Evolutionary conservation across 1,139 yeast genomes (phyloP).

Genomic region (Yamadazyma diddensiae): DNA sequence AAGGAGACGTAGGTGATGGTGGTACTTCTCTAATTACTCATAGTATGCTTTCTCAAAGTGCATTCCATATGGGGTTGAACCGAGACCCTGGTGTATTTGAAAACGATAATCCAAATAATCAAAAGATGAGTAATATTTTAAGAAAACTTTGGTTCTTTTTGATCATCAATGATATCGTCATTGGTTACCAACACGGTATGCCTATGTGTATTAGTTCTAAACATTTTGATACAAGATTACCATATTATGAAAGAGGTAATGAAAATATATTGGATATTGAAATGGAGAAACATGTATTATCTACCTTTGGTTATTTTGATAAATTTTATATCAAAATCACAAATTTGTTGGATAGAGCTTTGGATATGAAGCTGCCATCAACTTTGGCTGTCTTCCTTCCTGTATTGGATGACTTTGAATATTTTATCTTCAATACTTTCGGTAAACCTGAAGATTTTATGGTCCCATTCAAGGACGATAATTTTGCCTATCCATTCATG

Average conservation of each 20-base stretch:
- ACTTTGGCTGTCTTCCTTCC: conserved; percentile 22
- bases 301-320: conserved; percentile 24
- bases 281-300: conserved; percentile 23
- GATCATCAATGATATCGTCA: conserved; percentile 20
- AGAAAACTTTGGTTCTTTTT: conserved; percentile 39
- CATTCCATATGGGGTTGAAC: conserved; percentile 44
- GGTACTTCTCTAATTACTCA: conserved; percentile 38
- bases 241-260: conserved; percentile 16
- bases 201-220: conserved; percentile 18
- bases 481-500: conserved; percentile 24
- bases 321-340: conserved; percentile 20
- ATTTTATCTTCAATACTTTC: conserved; percentile 18
- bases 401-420: conserved; percentile 29
- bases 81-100: conserved; percentile 40
- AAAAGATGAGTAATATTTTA: conserved; percentile 27
- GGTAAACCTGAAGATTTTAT: conserved; percentile 24
- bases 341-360: conserved; percentile 21
- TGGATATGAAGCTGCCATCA: conserved; percentile 20
- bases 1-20: conserved; percentile 50
- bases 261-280: conserved; percentile 28
- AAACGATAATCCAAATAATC: conserved; percentile 20
- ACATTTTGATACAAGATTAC: conserved; percentile 22
- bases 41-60: conserved; percentile 42
- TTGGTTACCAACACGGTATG: conserved; percentile 25
- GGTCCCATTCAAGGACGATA: conserved; percentile 23